Evolutionary conservation across 257 asterid species (phyloP).

Genomic region (Primulina tabacum): DNA sequence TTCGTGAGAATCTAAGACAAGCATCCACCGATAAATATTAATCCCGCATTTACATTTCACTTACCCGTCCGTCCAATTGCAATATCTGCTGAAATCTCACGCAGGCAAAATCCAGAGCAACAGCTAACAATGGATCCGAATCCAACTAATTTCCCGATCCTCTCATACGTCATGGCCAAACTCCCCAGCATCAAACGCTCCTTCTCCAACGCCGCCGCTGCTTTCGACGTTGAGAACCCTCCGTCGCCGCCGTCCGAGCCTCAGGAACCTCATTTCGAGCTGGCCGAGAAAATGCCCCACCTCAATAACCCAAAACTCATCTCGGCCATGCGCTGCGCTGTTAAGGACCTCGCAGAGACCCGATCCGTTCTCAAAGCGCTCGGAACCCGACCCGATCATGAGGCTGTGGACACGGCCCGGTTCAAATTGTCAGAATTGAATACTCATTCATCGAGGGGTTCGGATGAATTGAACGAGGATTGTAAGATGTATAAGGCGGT

Average conservation of each 20-base stretch:
- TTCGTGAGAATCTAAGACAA: too few species aligned
- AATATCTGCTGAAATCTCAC: neutral
- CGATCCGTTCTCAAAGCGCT: conserved; percentile 62
- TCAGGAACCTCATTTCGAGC: conserved; percentile 73
- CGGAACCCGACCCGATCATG: conserved; percentile 91
- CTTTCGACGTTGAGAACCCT: conserved; percentile 71
- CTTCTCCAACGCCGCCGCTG: conserved; percentile 25
- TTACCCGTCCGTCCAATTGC: too few species aligned
- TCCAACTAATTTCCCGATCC: conserved; percentile 76
- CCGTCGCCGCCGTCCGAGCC: conserved; percentile 30
- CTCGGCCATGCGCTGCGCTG: conserved; percentile 71
- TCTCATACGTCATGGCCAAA: conserved; percentile 74
- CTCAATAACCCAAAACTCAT: conserved; percentile 62
- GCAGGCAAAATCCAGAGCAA: neutral
- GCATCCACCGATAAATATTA: too few species aligned
- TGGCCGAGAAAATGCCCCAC: conserved; percentile 83
- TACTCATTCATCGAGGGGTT: conserved; percentile 30
- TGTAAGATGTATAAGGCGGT: conserved; percentile 57
- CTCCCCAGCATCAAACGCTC: conserved; percentile 63
- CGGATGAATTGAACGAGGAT: conserved; percentile 45
- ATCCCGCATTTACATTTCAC: too few species aligned
- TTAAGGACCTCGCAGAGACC: conserved; percentile 67
- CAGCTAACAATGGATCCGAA: conserved; percentile 68
- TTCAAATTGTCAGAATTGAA: conserved; percentile 56
- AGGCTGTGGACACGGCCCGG: conserved; percentile 70